phyloP scores from a whole-genome alignment of 1,139 yeast genomes.

The Diutina scorzettiae region DNA sequence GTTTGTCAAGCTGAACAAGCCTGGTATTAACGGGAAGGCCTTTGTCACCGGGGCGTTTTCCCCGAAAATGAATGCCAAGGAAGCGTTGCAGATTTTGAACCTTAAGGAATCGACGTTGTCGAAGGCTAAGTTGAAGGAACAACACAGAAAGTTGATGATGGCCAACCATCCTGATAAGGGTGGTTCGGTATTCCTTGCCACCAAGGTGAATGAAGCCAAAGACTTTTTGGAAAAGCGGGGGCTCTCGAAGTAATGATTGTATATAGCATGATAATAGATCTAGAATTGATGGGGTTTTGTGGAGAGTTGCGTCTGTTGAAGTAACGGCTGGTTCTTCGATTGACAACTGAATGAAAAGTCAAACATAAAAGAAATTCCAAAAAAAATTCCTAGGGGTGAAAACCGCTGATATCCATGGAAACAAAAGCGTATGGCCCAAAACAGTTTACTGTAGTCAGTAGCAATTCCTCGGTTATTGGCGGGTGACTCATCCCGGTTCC shows the following conservation, averaged over 20 bases:
- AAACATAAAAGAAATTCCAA: too few species aligned
- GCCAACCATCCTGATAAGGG: conserved; percentile 97
- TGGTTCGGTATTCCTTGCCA: conserved; percentile 89
- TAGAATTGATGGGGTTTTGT: too few species aligned
- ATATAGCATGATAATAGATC: too few species aligned
- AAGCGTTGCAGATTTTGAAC: conserved; percentile 81
- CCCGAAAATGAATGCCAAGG: conserved; percentile 77
- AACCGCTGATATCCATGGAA: too few species aligned
- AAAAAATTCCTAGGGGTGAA: too few species aligned
- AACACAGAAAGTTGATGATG: conserved; percentile 79
- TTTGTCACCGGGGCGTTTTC: conserved; percentile 85
- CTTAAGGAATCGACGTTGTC: conserved; percentile 69
- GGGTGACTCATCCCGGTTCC: too few species aligned
- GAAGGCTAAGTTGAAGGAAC: conserved; percentile 74
- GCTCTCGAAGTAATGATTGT: conserved; percentile 23
- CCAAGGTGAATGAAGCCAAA: conserved; percentile 95
- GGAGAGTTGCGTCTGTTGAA: too few species aligned
- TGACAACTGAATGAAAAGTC: too few species aligned
- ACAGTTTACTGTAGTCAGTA: too few species aligned
- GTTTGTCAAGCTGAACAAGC: conserved; percentile 52
- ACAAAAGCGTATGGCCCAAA: too few species aligned
- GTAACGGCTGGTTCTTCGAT: too few species aligned
- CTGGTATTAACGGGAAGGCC: conserved; percentile 63
- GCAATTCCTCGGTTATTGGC: too few species aligned
- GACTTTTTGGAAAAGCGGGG: conserved; percentile 84